Base-by-base conservation (phyloP, 2,329 filamentous ascomycete genomes). In the Fusarium succisae region DNA sequence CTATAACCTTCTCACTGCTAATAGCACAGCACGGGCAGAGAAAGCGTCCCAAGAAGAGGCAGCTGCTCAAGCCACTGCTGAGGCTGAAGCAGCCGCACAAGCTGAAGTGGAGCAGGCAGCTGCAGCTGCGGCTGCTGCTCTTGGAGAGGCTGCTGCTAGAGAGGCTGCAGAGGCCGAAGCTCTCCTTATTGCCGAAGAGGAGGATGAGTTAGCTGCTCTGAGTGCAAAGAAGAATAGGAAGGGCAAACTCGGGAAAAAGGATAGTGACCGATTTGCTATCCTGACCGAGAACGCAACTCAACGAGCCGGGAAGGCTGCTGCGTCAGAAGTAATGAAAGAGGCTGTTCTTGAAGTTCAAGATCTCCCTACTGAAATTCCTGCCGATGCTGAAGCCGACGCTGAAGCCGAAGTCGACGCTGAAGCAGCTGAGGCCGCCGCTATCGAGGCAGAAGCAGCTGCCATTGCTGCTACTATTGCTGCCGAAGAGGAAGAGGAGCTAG, bases 151-250 rank as follows among this genome's bases (percentile, higher is more conserved):
- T 15, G 71, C 64, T 14, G 60, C 74, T n/a, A 47, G 30, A 62
- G 72, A 73, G 53, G 73, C 70, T 26, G 69, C 66, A 22, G 73
- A 73, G n/a, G 72, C 66, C 12, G 72, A 76, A 28, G 74, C 69
- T 48, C 43, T 62, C 48, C 56, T 39, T 11, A 71, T 78, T 43
- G 71, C 72, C 4, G 66, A 65, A 24, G 79, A 80, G 44, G 78
- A 79, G 28, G 75, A 66, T 18, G 79, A 78, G 44, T 60, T 81
- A 17, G 71, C 74, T 38, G 70, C 76, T 22, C 58, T 83, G 2
- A 70, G 78, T 22, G 79, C 81, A 30, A 86, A 83, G 72, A 83
- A 81, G 54, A 79, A 76, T 1, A 81, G 80, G 66, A 77, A 72
- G 62, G 79, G 75, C 63, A 80, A 80, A 66, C 68, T 79, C 35